These are phyloP conservation scores for Chlorophyllum brunneum DNA, from an alignment of 768 basidiomycete species.

Conservation along the genomic window DNA sequence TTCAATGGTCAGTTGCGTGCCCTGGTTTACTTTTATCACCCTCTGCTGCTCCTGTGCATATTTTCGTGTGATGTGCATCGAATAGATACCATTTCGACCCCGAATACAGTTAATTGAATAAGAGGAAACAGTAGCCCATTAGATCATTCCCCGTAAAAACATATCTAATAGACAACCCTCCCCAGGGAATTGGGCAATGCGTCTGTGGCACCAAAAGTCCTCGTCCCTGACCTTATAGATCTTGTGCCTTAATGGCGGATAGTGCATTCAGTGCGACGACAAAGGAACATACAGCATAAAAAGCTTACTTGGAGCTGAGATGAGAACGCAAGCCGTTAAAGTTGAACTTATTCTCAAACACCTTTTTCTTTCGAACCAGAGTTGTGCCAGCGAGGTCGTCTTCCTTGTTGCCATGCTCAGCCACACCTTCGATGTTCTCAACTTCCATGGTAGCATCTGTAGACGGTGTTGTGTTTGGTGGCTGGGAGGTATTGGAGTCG, in stretches of 20 bases:
- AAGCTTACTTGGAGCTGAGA: constrained; percentile 53
- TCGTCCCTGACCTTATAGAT: constrained; percentile 2
- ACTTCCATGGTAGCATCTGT: background rate
- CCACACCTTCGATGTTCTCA: background rate
- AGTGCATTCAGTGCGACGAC: background rate
- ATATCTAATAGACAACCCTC: background rate
- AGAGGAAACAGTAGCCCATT: too few relatives aligned
- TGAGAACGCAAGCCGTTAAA: constrained; percentile 64
- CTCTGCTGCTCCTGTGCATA: too few relatives aligned
- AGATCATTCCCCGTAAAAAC: too few relatives aligned
- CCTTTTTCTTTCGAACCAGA: constrained; percentile 8
- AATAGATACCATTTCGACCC: too few relatives aligned
- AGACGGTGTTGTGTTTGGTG: background rate
- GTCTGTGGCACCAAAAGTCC: constrained; percentile 1
- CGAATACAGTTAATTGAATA: too few relatives aligned
- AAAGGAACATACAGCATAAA: background rate
- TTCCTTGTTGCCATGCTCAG: constrained; percentile 13
- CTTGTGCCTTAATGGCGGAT: constrained; percentile 37
- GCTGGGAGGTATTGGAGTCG: background rate
- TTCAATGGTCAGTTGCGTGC: too few relatives aligned
- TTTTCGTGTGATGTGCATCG: too few relatives aligned
- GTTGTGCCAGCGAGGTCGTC: background rate
- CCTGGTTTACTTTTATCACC: too few relatives aligned
- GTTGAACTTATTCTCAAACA: constrained; percentile 27
- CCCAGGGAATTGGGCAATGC: background rate